These are phyloP conservation scores for Posidonia oceanica DNA, from an alignment of 116 monocot species.

Conservation along the genomic window DNA sequence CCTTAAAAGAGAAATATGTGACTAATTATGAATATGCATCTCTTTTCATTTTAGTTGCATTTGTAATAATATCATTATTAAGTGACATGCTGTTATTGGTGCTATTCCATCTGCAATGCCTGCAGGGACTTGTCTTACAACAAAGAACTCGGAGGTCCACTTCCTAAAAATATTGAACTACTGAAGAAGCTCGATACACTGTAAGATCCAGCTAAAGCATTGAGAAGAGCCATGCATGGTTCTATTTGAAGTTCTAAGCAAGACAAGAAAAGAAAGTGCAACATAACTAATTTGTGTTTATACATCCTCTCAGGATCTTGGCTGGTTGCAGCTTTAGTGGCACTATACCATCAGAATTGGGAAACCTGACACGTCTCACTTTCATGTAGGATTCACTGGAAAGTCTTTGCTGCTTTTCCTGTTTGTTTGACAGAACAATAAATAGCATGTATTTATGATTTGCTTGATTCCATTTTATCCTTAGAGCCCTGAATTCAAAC, in stretches of 20 bases:
- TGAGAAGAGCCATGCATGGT: background rate
- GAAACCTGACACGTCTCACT: slow-evolving; percentile 30
- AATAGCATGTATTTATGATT: too few species aligned
- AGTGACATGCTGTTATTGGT: too few species aligned
- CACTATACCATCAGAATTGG: slow-evolving; percentile 46
- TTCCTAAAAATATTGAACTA: slow-evolving; percentile 29
- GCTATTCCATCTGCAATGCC: background rate
- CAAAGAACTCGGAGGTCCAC: slow-evolving; percentile 35
- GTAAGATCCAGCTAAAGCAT: slow-evolving; percentile 23
- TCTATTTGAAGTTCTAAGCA: slow-evolving; percentile 2
- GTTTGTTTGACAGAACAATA: slow-evolving; percentile 1
- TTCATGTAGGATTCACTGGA: slow-evolving; percentile 45
- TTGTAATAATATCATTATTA: too few species aligned
- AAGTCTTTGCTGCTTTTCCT: background rate
- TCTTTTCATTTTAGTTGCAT: too few species aligned
- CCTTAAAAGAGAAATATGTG: too few species aligned
- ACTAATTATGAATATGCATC: too few species aligned
- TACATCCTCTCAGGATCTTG: slow-evolving; percentile 42
- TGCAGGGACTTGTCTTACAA: slow-evolving; percentile 69
- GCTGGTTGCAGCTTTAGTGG: slow-evolving; percentile 76
- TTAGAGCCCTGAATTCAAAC: slow-evolving; percentile 87
- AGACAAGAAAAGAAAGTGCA: background rate
- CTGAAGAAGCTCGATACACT: slow-evolving; percentile 33
- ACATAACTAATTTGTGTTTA: background rate
- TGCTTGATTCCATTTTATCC: background rate